phyloP scores from a whole-genome alignment of 2,329 filamentous ascomycete species.

The Aureobasidium vineae region DNA sequence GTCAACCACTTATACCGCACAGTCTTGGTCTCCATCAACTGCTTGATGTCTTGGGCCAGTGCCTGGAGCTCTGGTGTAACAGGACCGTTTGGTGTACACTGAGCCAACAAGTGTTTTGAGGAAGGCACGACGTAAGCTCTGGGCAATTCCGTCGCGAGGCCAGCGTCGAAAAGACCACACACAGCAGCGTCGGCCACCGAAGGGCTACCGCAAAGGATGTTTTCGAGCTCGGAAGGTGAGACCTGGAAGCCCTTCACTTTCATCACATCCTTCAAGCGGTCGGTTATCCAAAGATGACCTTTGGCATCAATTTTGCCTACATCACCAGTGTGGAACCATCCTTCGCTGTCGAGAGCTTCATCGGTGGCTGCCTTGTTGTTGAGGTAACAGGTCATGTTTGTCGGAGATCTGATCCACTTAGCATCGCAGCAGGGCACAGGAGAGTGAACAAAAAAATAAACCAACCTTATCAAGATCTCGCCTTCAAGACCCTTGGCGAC shows the following conservation, averaged over 20 bases:
- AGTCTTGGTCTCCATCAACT: constrained; percentile 47
- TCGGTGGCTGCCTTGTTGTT: constrained; percentile 36
- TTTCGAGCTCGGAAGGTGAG: constrained; percentile 39
- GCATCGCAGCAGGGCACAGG: neutral
- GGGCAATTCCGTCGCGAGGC: constrained; percentile 30
- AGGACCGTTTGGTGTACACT: constrained; percentile 44
- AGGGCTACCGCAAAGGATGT: constrained; percentile 32
- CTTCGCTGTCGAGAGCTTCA: constrained; percentile 31
- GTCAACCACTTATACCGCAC: constrained; percentile 50
- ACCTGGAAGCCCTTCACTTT: constrained; percentile 40
- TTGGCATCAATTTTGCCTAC: constrained; percentile 35
- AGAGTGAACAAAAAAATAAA: no score
- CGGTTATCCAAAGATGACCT: constrained; percentile 38
- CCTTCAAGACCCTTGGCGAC: constrained; percentile 35
- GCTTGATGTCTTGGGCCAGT: constrained; percentile 44
- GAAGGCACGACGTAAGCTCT: constrained; percentile 31
- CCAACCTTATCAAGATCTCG: constrained; percentile 29
- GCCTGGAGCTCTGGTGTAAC: constrained; percentile 35
- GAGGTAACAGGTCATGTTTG: constrained; percentile 34
- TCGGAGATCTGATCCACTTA: constrained; percentile 29
- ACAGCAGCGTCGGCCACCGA: constrained; percentile 37
- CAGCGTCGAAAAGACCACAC: constrained; percentile 32
- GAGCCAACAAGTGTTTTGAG: neutral
- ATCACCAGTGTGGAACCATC: constrained; percentile 43
- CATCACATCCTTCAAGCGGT: constrained; percentile 40